Base-by-base conservation (phyloP, 2,329 filamentous ascomycete genomes). In the Clarireedia homoeocarpa region DNA sequence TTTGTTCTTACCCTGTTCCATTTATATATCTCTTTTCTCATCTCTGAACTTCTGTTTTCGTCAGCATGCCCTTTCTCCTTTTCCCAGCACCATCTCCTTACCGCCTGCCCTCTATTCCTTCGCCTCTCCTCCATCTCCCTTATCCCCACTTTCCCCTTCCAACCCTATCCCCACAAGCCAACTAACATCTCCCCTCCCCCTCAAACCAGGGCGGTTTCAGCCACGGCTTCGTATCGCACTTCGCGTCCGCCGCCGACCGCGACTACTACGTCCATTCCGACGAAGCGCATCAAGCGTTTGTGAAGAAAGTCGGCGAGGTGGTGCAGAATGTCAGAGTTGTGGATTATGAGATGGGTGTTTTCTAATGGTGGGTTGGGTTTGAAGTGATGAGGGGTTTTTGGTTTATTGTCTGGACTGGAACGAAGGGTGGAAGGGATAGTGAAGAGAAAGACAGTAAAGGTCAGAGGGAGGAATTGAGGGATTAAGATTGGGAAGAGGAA, bases 221-320 rank as follows among this genome's bases (percentile, higher is more conserved):
- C 0, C 86, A 91, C 66, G 83, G 76, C 0, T 90, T 90, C 60
- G 77, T 91, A 2, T 76, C 79, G 23, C 80, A 88, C 62, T 90
- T 91, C 57, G 76, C 78, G 9, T 84, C 69, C 23, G 73, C 74
- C 17, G 77, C 81, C 59, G 86, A 91, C 65, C 74, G 85, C 48
- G 77, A 83, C 58, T 89, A 88, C 64, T 91, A 90, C 66, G 70
- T 86, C 6, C 70, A 79, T 51, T 71, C 81, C 30, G 87, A 91
- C 62, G 83, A 84, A 1, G 78, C 71, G 7, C 86, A 90, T 66
- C 70, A 75, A 38, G 78, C 69, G 0, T 89, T 88, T 61, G 72
- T 81, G n/a, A 71, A 77, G 55, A 76, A 71, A 59, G 66, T 80
- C 34, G 70, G 72, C 7, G 71, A 70, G 6, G 62, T 81, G 1